Evolutionary conservation across 805 yeast genomes (phyloP), one percentile per base, ranked within the genome.

Genomic region (Tetrapisispora taiwanensis): DNA sequence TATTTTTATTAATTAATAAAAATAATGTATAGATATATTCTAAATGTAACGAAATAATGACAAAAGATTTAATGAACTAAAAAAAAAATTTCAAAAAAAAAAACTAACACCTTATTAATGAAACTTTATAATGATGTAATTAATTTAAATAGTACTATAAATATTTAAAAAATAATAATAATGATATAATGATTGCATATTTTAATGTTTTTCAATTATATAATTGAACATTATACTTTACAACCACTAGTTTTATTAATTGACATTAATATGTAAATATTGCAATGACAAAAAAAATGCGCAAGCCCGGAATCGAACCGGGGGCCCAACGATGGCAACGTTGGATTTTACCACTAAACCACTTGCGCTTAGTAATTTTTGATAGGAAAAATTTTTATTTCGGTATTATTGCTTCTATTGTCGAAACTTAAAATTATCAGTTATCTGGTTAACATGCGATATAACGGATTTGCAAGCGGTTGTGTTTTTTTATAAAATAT

Each of bases 261-360:
- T n/a, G n/a, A n/a, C n/a, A n/a, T n/a, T n/a, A n/a, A n/a, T n/a
- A n/a, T n/a, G n/a, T n/a, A n/a, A n/a, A n/a, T n/a, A n/a, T n/a
- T n/a, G n/a, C n/a, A n/a, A n/a, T n/a, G n/a, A n/a, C n/a, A 7
- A 33, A 41, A 41, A 33, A 19, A 41, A 12, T 41, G 44, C 39
- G 38, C 44, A 35, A 41, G 44, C 38, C 44, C 44, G 44, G 44
- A 41, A 34, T 41, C 44, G 44, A 41, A 41, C 44, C 44, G 44
- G 38, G 38, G 44, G 38, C 44, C 44, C 44, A 33, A 33, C 44
- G 39, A 41, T 41, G 44, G 39, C 38, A 41, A 41, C 39, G 44
- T 33, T 33, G 44, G 39, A 34, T 34, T 33, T 34, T 41, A 41
- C 44, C 44, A 41, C 44, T 41, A 41, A 33, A 34, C 44, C 44